Evolutionary conservation across 2,329 filamentous ascomycete genomes (phyloP).

Genomic region (Aspergillus sp.): DNA sequence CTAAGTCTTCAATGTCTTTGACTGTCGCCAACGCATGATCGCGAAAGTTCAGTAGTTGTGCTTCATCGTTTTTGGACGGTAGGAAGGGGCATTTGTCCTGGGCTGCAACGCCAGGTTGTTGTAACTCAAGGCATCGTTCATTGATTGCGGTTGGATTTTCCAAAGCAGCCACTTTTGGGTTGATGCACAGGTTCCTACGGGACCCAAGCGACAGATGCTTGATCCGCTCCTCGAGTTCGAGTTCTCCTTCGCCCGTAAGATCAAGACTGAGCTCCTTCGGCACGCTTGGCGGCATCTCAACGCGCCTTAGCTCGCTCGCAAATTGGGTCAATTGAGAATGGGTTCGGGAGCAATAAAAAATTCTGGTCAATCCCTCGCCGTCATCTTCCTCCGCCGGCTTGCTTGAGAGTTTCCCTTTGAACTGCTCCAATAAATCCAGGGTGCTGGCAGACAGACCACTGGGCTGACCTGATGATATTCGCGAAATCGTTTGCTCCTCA

Average conservation of each 20-base stretch:
- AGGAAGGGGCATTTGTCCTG: slow-evolving; percentile 73
- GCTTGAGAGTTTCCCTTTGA: slow-evolving; percentile 48
- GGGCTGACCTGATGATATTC: slow-evolving; percentile 30
- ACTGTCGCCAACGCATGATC: slow-evolving; percentile 81
- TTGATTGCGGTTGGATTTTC: slow-evolving; percentile 78
- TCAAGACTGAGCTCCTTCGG: slow-evolving; percentile 42
- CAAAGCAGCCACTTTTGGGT: slow-evolving; percentile 73
- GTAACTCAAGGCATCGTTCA: slow-evolving; percentile 85
- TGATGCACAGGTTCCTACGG: slow-evolving; percentile 86
- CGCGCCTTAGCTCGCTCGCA: slow-evolving; percentile 74
- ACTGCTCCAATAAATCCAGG: slow-evolving; percentile 68
- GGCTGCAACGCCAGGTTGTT: slow-evolving; percentile 64
- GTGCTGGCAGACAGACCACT: slow-evolving; percentile 71
- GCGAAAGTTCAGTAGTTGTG: slow-evolving; percentile 74
- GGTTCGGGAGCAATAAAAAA: slow-evolving; percentile 89
- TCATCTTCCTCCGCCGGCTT: slow-evolving; percentile 42
- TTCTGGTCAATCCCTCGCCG: slow-evolving; percentile 68
- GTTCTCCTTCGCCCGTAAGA: slow-evolving; percentile 20
- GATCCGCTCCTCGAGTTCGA: slow-evolving; percentile 58
- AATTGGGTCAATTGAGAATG: slow-evolving; percentile 92
- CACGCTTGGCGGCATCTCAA: slow-evolving; percentile 72
- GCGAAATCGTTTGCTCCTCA: slow-evolving; percentile 40
- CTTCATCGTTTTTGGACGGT: slow-evolving; percentile 72
- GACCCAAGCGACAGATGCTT: slow-evolving; percentile 85
- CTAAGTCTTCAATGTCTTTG: slow-evolving; percentile 90